Evolutionary conservation across 495 filamentous ascomycete species (phyloP), one percentile per base, ranked within the genome.

Genomic region (Jackrogersella multiformis): DNA sequence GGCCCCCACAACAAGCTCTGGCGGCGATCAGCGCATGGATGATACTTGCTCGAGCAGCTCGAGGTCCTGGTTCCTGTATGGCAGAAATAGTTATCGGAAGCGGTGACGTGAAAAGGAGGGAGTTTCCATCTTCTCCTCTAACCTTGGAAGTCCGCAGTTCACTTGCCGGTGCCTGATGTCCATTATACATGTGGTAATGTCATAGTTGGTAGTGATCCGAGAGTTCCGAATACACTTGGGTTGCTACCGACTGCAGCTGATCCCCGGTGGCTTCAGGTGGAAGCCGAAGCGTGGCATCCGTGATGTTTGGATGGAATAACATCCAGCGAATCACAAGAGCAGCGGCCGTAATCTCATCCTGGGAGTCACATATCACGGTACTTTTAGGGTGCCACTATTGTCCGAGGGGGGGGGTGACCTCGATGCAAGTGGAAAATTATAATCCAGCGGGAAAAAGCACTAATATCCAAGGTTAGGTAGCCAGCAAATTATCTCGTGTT

Each of bases 281-380:
- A 60, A 61, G 65, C 54, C 41, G 55, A 60, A 42, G 66, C 60
- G 66, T 54, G 41, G 57, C 35, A 56, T 55, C 66, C 56, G 61
- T 65, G 44, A 42, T 51, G 38, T 56, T 49, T 48, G 38, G 51
- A 57, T 61, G 34, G 41, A 45, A 56, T 32, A 18, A 66, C 23
- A 57, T 21, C 56, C 41, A 53, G 28, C 61, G 38, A 70, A 66
- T 61, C 61, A 66, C 45, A 48, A 15, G 13, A 44, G 35, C 56
- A 32, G 51, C 39, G 21, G 49, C 28, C 42, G 42, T 65, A 56
- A 55, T 60, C 51, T 49, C 61, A 21, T 53, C 20, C 5, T 52
- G 13, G 18, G 30, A 55, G 13, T 54, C 39, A 59, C 60, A 54
- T 59, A 64, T 56, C 60, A 36, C 42, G 34, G 32, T 53, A 51